Base-by-base conservation (phyloP, 768 basidiomycete genomes). In the Kwoniella newhampshirensis region DNA sequence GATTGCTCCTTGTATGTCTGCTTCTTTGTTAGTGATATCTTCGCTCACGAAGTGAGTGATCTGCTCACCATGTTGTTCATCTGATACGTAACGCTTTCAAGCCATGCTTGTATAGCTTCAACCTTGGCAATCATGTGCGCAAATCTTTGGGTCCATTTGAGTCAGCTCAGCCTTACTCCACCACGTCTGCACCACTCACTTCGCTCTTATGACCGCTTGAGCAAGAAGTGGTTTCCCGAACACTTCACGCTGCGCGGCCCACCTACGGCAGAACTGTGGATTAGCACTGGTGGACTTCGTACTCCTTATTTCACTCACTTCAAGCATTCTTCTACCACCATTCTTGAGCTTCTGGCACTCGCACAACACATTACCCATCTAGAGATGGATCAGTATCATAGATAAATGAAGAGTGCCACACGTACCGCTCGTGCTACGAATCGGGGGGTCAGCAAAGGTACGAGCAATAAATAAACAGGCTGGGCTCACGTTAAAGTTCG, bases 401-500 rank as follows among this genome's bases (percentile, higher is more conserved):
- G 7, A 12, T 25, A 46, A 15, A n/a, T 36, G 40, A 42, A 6
- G 7, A 32, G 21, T n/a, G n/a, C n/a, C n/a, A 42, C 20, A 40
- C 21, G 35, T 11, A 32, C 52, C 66, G 86, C 73, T 92, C 91
- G 75, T 93, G 91, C 75, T 75, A 55, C n/a, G 30, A n/a, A n/a
- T n/a, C n/a, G n/a, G n/a, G n/a, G n/a, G n/a, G n/a, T n/a, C 13
- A 20, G 12, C 30, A 49, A 36, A 12, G 9, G 23, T 17, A 37
- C n/a, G 21, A 21, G 13, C 2, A 9, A 39, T 5, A 9, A 9
- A 12, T 12, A 12, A 44, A 9, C 42, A 27, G 18, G 48, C 40
- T n/a, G n/a, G n/a, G n/a, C n/a, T n/a, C n/a, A 76, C 73, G 74
- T 94, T 94, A 79, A 94, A 96, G 78, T 94, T 97, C 61, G 87